phyloP scores from a whole-genome alignment of 768 basidiomycete genomes.

The Termitomyces sp. region DNA sequence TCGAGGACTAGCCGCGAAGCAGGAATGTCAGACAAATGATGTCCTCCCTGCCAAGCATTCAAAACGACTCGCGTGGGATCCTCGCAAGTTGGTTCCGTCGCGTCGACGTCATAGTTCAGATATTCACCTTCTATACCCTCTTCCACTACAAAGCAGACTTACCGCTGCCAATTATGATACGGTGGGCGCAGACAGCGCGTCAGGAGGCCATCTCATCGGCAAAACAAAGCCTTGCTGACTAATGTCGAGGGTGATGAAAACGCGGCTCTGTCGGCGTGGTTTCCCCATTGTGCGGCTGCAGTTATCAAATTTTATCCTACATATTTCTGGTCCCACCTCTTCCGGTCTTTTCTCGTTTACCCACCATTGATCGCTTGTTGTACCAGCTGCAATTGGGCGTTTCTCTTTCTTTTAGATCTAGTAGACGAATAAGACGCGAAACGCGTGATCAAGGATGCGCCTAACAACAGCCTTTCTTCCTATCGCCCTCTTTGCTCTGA shows the following conservation, averaged over 20 bases:
- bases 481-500: constrained; percentile 25
- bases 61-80: background rate
- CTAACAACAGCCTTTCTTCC: constrained; percentile 15
- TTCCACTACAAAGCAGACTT: background rate
- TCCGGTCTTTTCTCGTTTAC: constrained; percentile 1
- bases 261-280: background rate
- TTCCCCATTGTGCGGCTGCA: constrained; percentile 4
- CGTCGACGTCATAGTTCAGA: background rate
- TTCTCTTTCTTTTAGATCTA: background rate
- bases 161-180: background rate
- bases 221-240: constrained; percentile 12
- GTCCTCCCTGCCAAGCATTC: constrained; percentile 4
- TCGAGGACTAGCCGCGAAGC: background rate
- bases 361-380: constrained; percentile 1
- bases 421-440: constrained; percentile 3
- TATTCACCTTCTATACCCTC: background rate
- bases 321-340: background rate
- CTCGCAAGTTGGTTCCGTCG: background rate
- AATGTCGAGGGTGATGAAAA: constrained; percentile 12
- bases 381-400: background rate
- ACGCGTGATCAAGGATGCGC: constrained; percentile 13
- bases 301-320: background rate
- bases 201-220: constrained; percentile 1
- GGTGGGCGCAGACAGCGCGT: background rate
- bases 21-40: background rate